Evolutionary conservation across 306 rosid species (phyloP).

Genomic region (Castanospermum australe): DNA sequence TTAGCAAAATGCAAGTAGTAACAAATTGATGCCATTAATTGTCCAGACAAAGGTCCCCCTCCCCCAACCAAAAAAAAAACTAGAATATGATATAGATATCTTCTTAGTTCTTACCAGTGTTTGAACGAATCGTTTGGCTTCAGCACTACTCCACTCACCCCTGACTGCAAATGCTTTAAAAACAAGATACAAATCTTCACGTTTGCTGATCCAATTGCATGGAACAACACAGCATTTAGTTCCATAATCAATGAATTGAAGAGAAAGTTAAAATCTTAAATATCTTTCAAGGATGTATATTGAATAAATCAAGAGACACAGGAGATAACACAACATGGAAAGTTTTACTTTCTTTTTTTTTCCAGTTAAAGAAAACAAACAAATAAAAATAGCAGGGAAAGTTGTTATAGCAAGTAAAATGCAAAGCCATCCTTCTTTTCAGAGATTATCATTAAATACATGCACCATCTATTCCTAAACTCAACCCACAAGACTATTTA

Average conservation of each 20-base stretch:
- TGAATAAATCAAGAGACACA: background rate
- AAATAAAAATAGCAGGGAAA: background rate
- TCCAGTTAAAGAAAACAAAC: background rate
- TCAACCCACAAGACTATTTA: too few relatives aligned
- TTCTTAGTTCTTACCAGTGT: constrained; percentile 58
- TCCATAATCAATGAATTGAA: constrained; percentile 7
- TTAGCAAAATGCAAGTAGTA: constrained; percentile 14
- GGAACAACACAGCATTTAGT: constrained; percentile 31
- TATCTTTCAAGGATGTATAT: background rate
- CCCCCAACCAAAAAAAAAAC: background rate
- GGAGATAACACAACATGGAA: background rate
- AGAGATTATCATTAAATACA: background rate
- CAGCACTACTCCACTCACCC: constrained; percentile 75
- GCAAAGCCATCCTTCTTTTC: background rate
- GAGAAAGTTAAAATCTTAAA: background rate
- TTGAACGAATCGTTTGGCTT: constrained; percentile 64
- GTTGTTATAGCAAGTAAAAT: background rate
- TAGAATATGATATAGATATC: background rate
- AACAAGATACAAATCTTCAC: constrained; percentile 84
- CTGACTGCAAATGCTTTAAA: constrained; percentile 69
- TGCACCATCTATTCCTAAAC: background rate
- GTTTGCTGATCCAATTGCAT: constrained; percentile 60
- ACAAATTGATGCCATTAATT: background rate
- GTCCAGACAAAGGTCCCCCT: background rate
- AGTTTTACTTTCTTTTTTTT: background rate